phyloP scores from a whole-genome alignment of 164 flowering plant species.

The Dillenia suffruticosa region DNA sequence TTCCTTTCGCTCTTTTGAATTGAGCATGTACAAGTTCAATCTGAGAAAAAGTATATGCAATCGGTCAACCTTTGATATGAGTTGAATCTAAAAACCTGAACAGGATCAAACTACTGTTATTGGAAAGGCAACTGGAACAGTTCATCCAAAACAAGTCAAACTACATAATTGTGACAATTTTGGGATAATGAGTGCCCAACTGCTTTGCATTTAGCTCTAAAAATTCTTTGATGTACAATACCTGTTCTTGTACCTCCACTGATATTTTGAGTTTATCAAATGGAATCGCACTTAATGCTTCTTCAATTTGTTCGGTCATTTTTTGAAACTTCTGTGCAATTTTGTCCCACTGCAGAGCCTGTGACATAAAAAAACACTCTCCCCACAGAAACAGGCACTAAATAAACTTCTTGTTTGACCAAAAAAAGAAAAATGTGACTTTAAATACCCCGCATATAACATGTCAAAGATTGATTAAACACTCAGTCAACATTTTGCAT shows the following conservation, averaged over 20 bases:
- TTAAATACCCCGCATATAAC: no score
- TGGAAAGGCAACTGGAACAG: no score
- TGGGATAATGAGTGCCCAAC: no score
- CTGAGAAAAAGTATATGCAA: conserved; percentile 25
- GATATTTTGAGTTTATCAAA: conserved; percentile 50
- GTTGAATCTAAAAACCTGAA: background rate
- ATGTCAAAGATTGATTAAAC: no score
- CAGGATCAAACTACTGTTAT: no score
- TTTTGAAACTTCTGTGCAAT: conserved; percentile 37
- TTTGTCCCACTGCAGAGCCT: conserved; percentile 59
- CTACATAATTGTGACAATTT: no score
- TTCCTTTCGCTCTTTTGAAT: conserved; percentile 69
- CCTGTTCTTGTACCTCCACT: conserved; percentile 88
- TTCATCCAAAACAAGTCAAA: no score
- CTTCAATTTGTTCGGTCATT: conserved; percentile 59
- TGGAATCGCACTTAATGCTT: conserved; percentile 47
- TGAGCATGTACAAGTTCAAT: conserved; percentile 81
- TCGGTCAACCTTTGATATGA: background rate
- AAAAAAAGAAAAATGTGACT: no score
- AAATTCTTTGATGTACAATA: conserved; percentile 9
- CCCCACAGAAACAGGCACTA: no score
- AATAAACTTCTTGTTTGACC: background rate
- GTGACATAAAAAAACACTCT: conserved; percentile 15
- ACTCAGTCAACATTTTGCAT: no score
- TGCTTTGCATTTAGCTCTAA: no score